Evolutionary conservation across 257 asterid genomes (phyloP), one percentile per base, ranked within the genome.

Genomic region (Oldenlandia corymbosa): DNA sequence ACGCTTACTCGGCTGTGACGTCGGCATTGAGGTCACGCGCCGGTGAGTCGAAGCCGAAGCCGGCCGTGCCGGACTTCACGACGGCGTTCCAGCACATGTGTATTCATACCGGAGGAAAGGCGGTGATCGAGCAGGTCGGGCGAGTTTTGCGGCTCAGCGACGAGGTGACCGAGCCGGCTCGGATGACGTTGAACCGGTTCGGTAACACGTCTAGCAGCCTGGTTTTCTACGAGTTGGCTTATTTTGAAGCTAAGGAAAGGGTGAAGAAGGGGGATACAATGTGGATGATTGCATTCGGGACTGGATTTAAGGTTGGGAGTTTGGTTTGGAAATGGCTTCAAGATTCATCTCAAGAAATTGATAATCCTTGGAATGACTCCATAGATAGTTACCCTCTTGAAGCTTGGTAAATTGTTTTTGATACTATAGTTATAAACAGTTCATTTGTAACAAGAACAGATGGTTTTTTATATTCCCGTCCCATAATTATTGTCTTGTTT

Each of bases 241-340:
- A 88, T 74, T 81, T 85, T 46, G 96, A 88, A 69, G 94, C 89
- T 0, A 88, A 88, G 21, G 62, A 31, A 13, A 77, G 83, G 48
- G 79, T 71, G 5, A 85, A 74, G 64, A 81, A 67, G 28, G 96
- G 96, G 7, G 94, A 88, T 41, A 85, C 48, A 27, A 75, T 88
- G 84, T 88, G 94, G 94, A 83, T 85, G 87, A 45, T 88, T n/a
- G 89, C 77, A 10, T 85, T 88, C 63, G 94, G 94, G 52, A 83
- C 95, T 1, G 94, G 95, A 2, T 83, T 85, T 65, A 85, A 88
- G 46, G 79, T 75, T 58, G 85, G 91, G 1, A 88, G 94, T 64
- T 62, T 85, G 59, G 77, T 85, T 2, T 85, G 91, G 91, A 77
- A 74, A 58, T 81, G 83, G 73, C 71, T 85, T 43, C 74, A 70